phyloP scores from a whole-genome alignment of 371 early-diverging fungal genomes.

The Umbelopsis sp. region DNA sequence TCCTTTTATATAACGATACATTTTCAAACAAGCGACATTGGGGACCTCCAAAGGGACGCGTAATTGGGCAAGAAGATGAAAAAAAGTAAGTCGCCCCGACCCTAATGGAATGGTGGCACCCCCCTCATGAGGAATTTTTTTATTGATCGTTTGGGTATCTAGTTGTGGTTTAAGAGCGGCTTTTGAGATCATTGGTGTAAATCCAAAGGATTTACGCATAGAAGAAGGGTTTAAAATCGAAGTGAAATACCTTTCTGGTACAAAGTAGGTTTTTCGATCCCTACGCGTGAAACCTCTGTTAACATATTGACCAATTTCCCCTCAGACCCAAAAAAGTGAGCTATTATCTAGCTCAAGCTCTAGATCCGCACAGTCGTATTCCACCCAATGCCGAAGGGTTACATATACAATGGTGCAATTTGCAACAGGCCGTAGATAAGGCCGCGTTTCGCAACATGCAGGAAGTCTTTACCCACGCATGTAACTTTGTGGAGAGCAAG shows the following conservation, averaged over 20 bases:
- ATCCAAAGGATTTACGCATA: slow-evolving; percentile 69
- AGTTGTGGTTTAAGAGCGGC: slow-evolving; percentile 84
- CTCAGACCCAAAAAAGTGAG: slow-evolving; percentile 77
- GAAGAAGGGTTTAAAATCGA: slow-evolving; percentile 80
- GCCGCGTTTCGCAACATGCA: slow-evolving; percentile 80
- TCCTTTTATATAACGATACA: slow-evolving; percentile 83
- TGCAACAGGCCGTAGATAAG: slow-evolving; percentile 68
- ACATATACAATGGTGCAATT: slow-evolving; percentile 73
- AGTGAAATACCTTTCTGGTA: slow-evolving; percentile 81
- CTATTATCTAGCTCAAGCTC: slow-evolving; percentile 74
- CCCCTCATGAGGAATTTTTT: not conserved
- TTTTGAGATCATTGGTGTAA: slow-evolving; percentile 73
- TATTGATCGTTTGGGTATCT: not conserved
- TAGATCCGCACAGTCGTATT: slow-evolving; percentile 62
- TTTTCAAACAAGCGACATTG: slow-evolving; percentile 82
- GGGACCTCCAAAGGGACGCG: slow-evolving; percentile 84
- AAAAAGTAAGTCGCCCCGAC: slow-evolving; percentile 63
- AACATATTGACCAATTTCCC: not conserved
- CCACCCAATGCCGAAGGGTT: slow-evolving; percentile 72
- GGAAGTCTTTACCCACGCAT: slow-evolving; percentile 74
- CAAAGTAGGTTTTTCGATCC: slow-evolving; percentile 43
- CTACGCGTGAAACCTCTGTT: not conserved
- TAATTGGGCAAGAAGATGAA: slow-evolving; percentile 82
- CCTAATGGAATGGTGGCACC: not conserved
- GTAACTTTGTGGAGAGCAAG: slow-evolving; percentile 63